Percentiles rank a stretch among this genome's conserved stretches.
Conservation (phyloP, 129 eudicot genomes). For the Tagetes erecta region DNA sequence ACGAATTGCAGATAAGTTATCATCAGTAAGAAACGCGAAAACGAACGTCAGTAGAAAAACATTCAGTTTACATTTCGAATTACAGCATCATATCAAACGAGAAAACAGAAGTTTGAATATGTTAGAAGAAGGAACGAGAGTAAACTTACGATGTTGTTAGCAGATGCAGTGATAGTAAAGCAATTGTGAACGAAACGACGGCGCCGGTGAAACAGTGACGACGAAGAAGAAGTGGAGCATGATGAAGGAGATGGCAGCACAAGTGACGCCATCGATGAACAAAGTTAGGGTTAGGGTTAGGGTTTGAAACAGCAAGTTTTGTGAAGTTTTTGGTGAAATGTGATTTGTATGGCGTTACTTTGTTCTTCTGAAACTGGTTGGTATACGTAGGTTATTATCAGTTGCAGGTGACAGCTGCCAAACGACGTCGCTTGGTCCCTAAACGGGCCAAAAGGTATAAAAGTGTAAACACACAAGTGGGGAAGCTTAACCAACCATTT, state of each 20-base stretch:
- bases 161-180: constrained; percentile 21
- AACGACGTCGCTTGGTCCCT: constrained; percentile 29
- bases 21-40: too few species aligned
- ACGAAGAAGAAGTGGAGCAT: constrained; percentile 43
- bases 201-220: constrained; percentile 38
- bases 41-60: too few species aligned
- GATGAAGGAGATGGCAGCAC: constrained; percentile 45
- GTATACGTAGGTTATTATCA: constrained; percentile 28
- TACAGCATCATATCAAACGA: not conserved
- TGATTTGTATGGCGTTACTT: constrained; percentile 42
- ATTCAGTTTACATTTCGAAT: too few species aligned
- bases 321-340: constrained; percentile 4
- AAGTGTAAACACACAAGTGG: not conserved
- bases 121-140: too few species aligned
- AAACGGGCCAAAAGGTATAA: constrained; percentile 2
- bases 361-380: not conserved
- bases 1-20: not conserved
- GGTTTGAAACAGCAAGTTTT: constrained; percentile 17
- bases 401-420: constrained; percentile 22
- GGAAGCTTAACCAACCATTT: not conserved
- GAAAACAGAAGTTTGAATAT: not conserved
- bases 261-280: constrained; percentile 52
- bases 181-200: constrained; percentile 20
- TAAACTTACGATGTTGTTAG: constrained; percentile 50
- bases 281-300: constrained; percentile 19